Evolutionary conservation across 2,329 filamentous ascomycete genomes (phyloP).

Genomic region (Didymella exigua): DNA sequence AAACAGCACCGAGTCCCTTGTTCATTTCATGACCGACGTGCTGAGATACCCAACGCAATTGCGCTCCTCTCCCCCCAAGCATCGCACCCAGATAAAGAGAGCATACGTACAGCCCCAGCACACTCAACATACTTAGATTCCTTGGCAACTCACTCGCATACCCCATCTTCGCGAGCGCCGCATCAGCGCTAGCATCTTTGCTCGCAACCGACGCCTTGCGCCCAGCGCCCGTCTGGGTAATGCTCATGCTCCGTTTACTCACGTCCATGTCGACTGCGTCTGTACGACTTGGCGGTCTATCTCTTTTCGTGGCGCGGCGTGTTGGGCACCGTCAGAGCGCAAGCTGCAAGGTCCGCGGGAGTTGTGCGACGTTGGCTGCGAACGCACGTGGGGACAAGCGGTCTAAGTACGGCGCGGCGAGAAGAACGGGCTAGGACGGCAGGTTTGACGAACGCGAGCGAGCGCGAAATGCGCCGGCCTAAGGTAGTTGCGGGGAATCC

Average conservation of each 20-base stretch:
- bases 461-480: neutral
- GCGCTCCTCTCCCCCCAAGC: no score
- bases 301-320: neutral
- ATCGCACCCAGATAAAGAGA: neutral
- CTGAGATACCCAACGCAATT: no score
- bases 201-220: constrained; percentile 22
- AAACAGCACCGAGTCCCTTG: no score
- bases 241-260: constrained; percentile 9
- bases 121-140: constrained; percentile 71
- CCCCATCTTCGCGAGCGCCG: constrained; percentile 68
- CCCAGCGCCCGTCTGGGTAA: constrained; percentile 11
- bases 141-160: constrained; percentile 71
- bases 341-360: neutral
- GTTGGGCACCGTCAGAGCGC: no score
- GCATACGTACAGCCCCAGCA: constrained; percentile 63
- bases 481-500: constrained; percentile 3
- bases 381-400: neutral
- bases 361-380: neutral
- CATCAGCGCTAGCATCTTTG: constrained; percentile 59
- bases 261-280: constrained; percentile 9
- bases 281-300: neutral
- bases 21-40: no score
- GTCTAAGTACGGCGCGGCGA: neutral
- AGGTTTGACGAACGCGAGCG: neutral
- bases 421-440: neutral